A percentile compares a stretch with the other conserved stretches of the same genome.
Evolutionary conservation across 2,329 filamentous ascomycete genomes (phyloP).

Genomic region (Fusarium anthophilum): DNA sequence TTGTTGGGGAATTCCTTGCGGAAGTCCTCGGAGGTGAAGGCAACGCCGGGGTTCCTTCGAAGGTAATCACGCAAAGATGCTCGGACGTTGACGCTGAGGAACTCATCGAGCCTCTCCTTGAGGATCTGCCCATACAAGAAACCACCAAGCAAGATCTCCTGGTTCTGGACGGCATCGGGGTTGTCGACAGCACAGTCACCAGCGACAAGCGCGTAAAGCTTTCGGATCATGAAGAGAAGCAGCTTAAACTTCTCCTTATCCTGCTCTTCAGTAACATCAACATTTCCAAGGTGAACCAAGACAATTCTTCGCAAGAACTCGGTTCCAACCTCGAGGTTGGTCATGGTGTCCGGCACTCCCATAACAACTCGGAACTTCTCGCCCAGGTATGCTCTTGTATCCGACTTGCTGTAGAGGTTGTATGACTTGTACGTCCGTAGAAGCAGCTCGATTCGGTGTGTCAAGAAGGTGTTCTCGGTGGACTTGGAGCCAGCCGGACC

Average conservation of each 20-base stretch:
- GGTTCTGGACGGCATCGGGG: slow-evolving; percentile 94
- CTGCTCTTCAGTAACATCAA: slow-evolving; percentile 83
- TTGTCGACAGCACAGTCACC: slow-evolving; percentile 95
- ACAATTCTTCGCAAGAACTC: slow-evolving; percentile 93
- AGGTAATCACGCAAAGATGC: slow-evolving; percentile 65
- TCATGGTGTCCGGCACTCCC: slow-evolving; percentile 82
- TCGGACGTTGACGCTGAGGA: slow-evolving; percentile 69
- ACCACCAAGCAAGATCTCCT: slow-evolving; percentile 92
- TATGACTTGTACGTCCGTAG: slow-evolving; percentile 95
- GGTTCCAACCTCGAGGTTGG: slow-evolving; percentile 87
- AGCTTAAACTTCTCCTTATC: slow-evolving; percentile 93
- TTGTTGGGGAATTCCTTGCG: slow-evolving; percentile 79
- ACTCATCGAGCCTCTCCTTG: slow-evolving; percentile 94
- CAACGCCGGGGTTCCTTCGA: slow-evolving; percentile 66
- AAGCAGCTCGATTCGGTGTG: slow-evolving; percentile 91
- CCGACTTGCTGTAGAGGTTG: slow-evolving; percentile 79
- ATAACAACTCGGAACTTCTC: slow-evolving; percentile 91
- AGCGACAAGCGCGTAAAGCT: slow-evolving; percentile 91
- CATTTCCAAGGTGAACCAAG: slow-evolving; percentile 88
- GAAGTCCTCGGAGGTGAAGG: slow-evolving; percentile 83
- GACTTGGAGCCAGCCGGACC: slow-evolving; percentile 80
- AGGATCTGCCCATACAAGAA: slow-evolving; percentile 95
- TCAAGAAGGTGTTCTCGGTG: slow-evolving; percentile 89
- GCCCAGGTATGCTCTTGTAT: slow-evolving; percentile 87
- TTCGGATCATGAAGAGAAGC: slow-evolving; percentile 94